Conservation (phyloP, 164 flowering plant genomes). For the Sedum album region DNA sequence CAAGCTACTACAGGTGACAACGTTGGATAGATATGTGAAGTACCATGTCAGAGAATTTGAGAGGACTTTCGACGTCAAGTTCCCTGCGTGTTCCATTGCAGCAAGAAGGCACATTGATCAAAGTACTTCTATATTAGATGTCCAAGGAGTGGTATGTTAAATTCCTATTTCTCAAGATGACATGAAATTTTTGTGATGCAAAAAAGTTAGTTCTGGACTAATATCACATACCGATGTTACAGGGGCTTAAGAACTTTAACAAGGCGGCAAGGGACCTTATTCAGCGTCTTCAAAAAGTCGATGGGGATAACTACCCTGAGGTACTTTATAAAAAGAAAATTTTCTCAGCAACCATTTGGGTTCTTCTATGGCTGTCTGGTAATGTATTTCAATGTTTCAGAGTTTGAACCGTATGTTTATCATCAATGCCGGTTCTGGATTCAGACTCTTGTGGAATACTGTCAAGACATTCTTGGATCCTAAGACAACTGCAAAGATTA, state of each 20-base stretch:
- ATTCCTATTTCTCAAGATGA: neutral
- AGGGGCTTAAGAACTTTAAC: conserved; percentile 75
- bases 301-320: conserved; percentile 96
- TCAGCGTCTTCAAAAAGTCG: conserved; percentile 65
- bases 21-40: conserved; percentile 64
- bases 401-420: conserved; percentile 81
- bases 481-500: conserved; percentile 73
- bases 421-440: conserved; percentile 90
- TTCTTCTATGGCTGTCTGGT: neutral
- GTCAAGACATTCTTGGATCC: conserved; percentile 87
- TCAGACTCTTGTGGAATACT: conserved; percentile 82
- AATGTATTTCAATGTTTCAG: conserved; percentile 24
- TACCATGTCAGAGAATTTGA: conserved; percentile 54
- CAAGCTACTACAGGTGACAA: conserved; percentile 82
- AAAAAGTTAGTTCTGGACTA: neutral
- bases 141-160: conserved; percentile 86
- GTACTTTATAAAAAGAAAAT: conserved; percentile 22
- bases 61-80: conserved; percentile 64
- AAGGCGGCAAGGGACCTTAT: conserved; percentile 87
- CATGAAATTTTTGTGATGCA: neutral
- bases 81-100: conserved; percentile 86
- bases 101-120: conserved; percentile 79
- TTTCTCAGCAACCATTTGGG: neutral
- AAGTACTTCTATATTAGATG: conserved; percentile 93
- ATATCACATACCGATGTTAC: conserved; percentile 18